phyloP scores from a whole-genome alignment of 805 yeast genomes.

The Yamadazyma paraphyllophila region DNA sequence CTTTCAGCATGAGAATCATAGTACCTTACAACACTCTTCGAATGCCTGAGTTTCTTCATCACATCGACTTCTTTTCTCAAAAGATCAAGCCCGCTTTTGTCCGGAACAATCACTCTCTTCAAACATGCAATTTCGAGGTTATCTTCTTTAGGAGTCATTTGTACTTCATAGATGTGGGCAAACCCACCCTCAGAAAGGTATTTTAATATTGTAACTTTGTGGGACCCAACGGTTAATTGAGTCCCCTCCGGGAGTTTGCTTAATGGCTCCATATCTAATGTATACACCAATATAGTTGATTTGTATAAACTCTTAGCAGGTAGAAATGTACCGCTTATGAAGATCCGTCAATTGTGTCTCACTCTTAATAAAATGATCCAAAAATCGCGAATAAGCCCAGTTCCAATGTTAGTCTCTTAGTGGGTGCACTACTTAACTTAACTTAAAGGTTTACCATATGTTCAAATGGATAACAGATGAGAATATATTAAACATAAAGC shows the following conservation, averaged over 20 bases:
- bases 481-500: not conserved
- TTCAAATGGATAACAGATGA: not conserved
- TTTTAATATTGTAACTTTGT: conserved; percentile 31
- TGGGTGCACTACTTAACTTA: not conserved
- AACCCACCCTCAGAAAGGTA: conserved; percentile 62
- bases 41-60: conserved; percentile 61
- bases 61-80: conserved; percentile 76
- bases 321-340: not conserved
- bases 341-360: not conserved
- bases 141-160: conserved; percentile 46
- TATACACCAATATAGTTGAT: not conserved
- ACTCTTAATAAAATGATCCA: conserved; percentile 2
- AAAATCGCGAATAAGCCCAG: conserved; percentile 1
- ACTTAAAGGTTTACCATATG: not conserved
- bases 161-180: conserved; percentile 74
- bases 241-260: conserved; percentile 37
- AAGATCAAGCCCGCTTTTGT: conserved; percentile 62
- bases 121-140: conserved; percentile 58
- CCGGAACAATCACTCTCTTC: conserved; percentile 72
- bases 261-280: conserved; percentile 5
- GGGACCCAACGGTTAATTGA: conserved; percentile 40
- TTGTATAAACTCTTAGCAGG: not conserved
- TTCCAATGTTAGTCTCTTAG: not conserved
- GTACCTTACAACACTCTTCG: conserved; percentile 62
- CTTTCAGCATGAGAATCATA: conserved; percentile 77